Base-by-base conservation (phyloP, 495 filamentous ascomycete genomes). In the Neurospora tetrasperma region DNA sequence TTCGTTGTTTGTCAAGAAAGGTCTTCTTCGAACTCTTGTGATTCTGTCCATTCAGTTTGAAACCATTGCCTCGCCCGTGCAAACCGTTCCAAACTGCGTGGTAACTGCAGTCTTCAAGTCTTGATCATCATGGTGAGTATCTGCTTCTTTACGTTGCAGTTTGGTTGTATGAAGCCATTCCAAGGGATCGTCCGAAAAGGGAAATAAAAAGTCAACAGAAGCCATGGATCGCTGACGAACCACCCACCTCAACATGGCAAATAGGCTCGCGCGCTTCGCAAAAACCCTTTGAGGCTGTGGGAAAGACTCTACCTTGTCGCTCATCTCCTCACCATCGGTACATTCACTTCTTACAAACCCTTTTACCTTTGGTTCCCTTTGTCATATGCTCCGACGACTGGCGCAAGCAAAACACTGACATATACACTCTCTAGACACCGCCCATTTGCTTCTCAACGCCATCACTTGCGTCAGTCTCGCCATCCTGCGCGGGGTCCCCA, bases 401-500 rank as follows among this genome's bases (percentile, higher is more conserved):
- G 16, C 14, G 14, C 14, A 42, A 43, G 14, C 5, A 16, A 5
- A 6, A 59, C 5, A 27, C 27, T 62, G 27, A 62, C 54, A 9
- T 35, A 7, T 11, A 23, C 35, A 35, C 59, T 4, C 42, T 5
- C 39, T 43, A 75, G 77, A 71, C 35, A 72, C 72, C 3, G 71
- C 74, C 2, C 71, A 73, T 31, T 20, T 77, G 42, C 39, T 72
- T 71, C 35, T 78, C 75, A 76, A 76, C 73, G 6, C 75, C 54
- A 23, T 73, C 70, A 75, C 74, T 44, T 76, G 70, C 66, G 48
- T 73, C 40, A 31, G 69, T 62, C 44, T 76, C 41, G 77, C 77
- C 44, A 12, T n/a, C 35, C 4, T 70, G 27, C 76, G 78, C 42
- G 70, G 74, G 35, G 68, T 77, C 42, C 75, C 76, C 16, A 62